Evolutionary conservation across 2,329 filamentous ascomycete genomes (phyloP).

Genomic region (Apiospora marii): DNA sequence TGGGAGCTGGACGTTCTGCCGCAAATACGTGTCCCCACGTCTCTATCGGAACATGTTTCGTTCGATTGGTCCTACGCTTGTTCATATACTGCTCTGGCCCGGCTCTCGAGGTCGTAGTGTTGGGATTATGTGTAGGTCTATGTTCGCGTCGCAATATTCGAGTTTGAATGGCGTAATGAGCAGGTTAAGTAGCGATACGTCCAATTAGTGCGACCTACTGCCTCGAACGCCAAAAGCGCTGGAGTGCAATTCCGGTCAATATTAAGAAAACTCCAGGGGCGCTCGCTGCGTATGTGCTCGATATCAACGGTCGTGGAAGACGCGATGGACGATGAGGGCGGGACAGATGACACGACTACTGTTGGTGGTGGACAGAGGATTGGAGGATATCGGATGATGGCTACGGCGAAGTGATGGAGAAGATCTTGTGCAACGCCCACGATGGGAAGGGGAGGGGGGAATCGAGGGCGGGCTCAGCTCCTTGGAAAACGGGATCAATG

Average conservation of each 20-base stretch:
- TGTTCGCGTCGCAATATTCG: not conserved
- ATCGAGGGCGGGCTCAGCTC: slow-evolving; percentile 3
- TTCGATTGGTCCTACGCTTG: not conserved
- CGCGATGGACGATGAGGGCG: slow-evolving; percentile 13
- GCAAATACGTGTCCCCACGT: slow-evolving; percentile 19
- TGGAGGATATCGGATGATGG: slow-evolving; percentile 10
- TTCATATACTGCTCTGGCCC: not conserved
- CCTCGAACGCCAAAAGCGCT: not conserved
- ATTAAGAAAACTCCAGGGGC: not conserved
- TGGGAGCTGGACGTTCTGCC: slow-evolving; percentile 2
- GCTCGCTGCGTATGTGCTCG: not conserved
- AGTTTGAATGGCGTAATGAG: not conserved
- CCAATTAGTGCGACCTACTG: not conserved
- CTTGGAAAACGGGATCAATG: slow-evolving; percentile 7
- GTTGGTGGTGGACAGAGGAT: not conserved
- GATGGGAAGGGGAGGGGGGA: slow-evolving; percentile 1
- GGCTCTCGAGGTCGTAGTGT: not conserved
- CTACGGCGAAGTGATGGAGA: not conserved
- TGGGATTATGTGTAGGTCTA: not conserved
- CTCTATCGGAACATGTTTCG: slow-evolving; percentile 17
- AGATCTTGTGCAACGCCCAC: not conserved
- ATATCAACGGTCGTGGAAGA: slow-evolving; percentile 5
- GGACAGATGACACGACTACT: slow-evolving; percentile 9
- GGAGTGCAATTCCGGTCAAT: not conserved
- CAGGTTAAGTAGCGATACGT: not conserved